Evolutionary conservation across 164 flowering plant genomes (phyloP), one percentile per base, ranked within the genome.

Genomic region (Santalum album): DNA sequence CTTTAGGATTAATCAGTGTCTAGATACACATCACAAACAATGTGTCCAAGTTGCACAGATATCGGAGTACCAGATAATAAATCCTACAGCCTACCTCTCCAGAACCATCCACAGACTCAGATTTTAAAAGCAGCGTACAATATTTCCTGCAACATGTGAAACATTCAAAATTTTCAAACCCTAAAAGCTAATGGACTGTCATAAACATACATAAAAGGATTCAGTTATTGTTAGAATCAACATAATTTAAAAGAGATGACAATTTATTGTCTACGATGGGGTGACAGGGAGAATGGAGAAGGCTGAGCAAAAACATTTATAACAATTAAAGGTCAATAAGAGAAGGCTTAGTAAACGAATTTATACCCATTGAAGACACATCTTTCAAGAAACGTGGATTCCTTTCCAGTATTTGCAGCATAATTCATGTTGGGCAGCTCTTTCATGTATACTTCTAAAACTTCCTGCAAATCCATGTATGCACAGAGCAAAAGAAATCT

Each of bases 401-500:
- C 62, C 61, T 87, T 90, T 59, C 97, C 96, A 50, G 97, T 87
- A 73, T 84, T 87, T 47, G 97, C 88, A 59, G 94, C 95, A 78
- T 69, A 87, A 44, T 69, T 87, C 97, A 90, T 90, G 25, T 77
- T 44, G 16, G 97, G 97, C 38, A 90, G 73, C 63, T 90, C 95
- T 64, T 74, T 69, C 50, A 12, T 56, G 67, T 90, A 90, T 35
- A 87, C 58, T 38, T 58, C 56, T 32, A 85, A 47, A 16, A 72
- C 84, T 53, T 90, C 86, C 97, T 90, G 71, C 52, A 73, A 65
- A 51, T 27, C 23, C 63, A 58, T 15, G 23, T 18, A 54, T 16
- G 17, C 19, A 40, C 22, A 53, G 55, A 24, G 35, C 21, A 17
- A 42, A 5, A 42, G 27, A 55, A 25, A 40, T 35, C 42, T 38